phyloP scores from a whole-genome alignment of 2,329 filamentous ascomycete genomes.

The Calonectria pseudoturangicola region DNA sequence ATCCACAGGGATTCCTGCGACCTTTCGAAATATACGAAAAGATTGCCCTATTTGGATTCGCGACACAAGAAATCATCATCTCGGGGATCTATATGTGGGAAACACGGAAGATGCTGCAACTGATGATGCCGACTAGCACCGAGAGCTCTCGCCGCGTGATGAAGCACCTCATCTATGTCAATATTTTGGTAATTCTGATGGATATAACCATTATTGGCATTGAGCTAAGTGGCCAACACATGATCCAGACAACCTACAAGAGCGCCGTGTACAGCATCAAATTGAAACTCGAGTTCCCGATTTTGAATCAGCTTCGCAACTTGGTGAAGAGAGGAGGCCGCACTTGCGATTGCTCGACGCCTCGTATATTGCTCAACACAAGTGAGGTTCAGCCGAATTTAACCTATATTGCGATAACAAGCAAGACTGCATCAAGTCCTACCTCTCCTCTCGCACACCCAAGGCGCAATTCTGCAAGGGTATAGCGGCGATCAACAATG shows the following conservation, averaged over 20 bases:
- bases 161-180: constrained; percentile 35
- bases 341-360: neutral
- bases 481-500: neutral
- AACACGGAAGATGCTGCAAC: constrained; percentile 30
- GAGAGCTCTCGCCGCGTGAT: constrained; percentile 15
- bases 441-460: neutral
- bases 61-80: constrained; percentile 35
- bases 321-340: constrained; percentile 3
- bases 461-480: neutral
- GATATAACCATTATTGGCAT: constrained; percentile 30
- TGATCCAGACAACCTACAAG: constrained; percentile 37
- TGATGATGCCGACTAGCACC: neutral
- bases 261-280: constrained; percentile 36
- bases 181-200: constrained; percentile 30
- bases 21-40: constrained; percentile 32
- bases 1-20: constrained; percentile 57
- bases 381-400: neutral
- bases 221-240: constrained; percentile 24
- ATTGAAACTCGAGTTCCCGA: constrained; percentile 31
- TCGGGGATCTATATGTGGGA: constrained; percentile 33
- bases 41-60: constrained; percentile 28
- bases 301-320: constrained; percentile 22
- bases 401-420: neutral
- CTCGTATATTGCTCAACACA: neutral
- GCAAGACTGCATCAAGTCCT: neutral